These are phyloP conservation scores for Xylaria hypoxylon DNA, from an alignment of 2,329 filamentous ascomycete species.

Conservation along the genomic window DNA sequence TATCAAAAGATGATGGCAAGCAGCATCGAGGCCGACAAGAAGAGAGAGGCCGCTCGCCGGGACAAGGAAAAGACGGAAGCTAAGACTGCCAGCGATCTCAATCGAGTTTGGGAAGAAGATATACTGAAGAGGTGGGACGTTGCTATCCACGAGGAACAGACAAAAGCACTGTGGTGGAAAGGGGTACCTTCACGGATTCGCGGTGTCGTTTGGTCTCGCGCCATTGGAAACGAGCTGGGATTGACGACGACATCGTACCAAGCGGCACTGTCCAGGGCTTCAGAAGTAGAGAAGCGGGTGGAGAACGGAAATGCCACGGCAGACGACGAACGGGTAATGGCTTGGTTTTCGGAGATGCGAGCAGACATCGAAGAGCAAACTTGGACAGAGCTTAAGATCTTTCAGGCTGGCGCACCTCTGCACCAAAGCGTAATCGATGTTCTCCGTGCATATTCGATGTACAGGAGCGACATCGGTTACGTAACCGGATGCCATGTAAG, in stretches of 20 bases:
- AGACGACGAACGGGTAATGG: constrained; percentile 67
- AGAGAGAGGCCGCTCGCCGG: constrained; percentile 65
- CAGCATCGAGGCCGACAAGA: constrained; percentile 69
- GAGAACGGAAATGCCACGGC: constrained; percentile 62
- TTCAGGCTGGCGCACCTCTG: constrained; percentile 73
- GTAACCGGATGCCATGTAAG: constrained; percentile 79
- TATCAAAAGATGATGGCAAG: constrained; percentile 85
- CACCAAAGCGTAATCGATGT: constrained; percentile 77
- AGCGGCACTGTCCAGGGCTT: constrained; percentile 76
- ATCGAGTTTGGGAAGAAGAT: constrained; percentile 79
- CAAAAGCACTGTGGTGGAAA: constrained; percentile 84
- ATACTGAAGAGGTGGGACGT: constrained; percentile 81
- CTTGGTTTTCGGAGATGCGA: constrained; percentile 73
- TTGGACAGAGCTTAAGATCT: constrained; percentile 79
- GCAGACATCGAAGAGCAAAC: constrained; percentile 72
- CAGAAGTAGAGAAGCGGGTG: constrained; percentile 69
- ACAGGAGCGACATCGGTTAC: constrained; percentile 84
- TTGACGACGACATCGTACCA: constrained; percentile 75
- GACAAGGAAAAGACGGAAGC: constrained; percentile 66
- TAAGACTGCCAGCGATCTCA: constrained; percentile 64
- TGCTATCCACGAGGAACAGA: constrained; percentile 75
- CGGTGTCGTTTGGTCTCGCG: constrained; percentile 75
- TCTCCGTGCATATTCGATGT: constrained; percentile 82
- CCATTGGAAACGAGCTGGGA: constrained; percentile 79
- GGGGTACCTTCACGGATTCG: constrained; percentile 78